Evolutionary conservation across 495 filamentous ascomycete genomes (phyloP), one percentile per base, ranked within the genome.

Genomic region (Astrothelium macrocarpum): DNA sequence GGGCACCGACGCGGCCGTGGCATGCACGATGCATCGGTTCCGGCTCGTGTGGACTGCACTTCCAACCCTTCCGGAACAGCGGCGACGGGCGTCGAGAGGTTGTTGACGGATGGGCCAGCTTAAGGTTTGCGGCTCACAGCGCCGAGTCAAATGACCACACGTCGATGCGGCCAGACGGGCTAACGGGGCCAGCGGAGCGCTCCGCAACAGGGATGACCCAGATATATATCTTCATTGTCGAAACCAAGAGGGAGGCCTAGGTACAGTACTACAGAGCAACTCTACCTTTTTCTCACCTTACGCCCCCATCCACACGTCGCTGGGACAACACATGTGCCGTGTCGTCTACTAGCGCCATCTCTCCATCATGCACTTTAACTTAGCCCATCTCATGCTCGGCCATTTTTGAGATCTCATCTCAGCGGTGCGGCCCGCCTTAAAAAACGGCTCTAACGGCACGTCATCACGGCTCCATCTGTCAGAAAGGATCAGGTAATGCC

Each of bases 141-240:
- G 49, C 2, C 5, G 23, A 29, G 25, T 56, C 49, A 56, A 56
- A 56, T 56, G 49, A 56, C 49, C 49, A 56, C 3, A 29, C 12
- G 16, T 56, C 49, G 25, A 56, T 56, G 49, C 49, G 49, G 49
- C 49, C 49, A 56, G 14, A 49, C 49, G 49, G 49, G 49, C 49
- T 56, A 56, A 26, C 49, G 49, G 49, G n/a, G 26, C 7, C 45
- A 11, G 20, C 49, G 49, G 49, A 56, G 49, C 49, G 49, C 49
- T 56, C 49, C 49, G 49, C 49, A 20, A 56, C 49, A 26, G 25
- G 49, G 49, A 39, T 39, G 34, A 14, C 34, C 34, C 34, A 5
- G 34, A 39, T 39, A 5, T 39, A 14, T 39, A 14, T 14, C 34
- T 39, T 14, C 14, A 14, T 39, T 14, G 34, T 39, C 34, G 5